Evolutionary conservation across 441 rosid genomes (phyloP), one percentile per base, ranked within the genome.

Genomic region (Populus trichocarpa): DNA sequence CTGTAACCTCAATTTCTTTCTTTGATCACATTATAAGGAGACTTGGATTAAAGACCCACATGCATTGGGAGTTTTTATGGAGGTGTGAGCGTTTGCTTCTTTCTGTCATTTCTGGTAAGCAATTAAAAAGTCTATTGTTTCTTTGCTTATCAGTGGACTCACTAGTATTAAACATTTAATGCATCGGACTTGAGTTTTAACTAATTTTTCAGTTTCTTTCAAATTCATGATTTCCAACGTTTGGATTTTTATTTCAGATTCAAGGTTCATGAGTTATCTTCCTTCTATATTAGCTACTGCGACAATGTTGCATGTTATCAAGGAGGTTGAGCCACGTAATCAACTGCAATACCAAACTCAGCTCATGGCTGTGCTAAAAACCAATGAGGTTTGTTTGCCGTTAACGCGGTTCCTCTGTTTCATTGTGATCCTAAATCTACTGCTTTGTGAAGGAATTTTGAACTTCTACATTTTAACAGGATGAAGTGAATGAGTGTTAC

Each of bases 241-340:
- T 35, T 76, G 69, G 74, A 67, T 22, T 46, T 46, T 78, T 69
- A 57, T 36, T 70, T 77, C 90, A 92, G 97, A 91, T 81, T 82
- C 85, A 61, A 86, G 91, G 76, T 87, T 81, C 74, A 77, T 85
- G 82, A n/a, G 83, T 53, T 89, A 81, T 78, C 88, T 86, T 68
- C 91, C 97, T 38, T 92, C 95, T 69, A 84, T 78, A 63, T 79
- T 92, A 80, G 97, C 93, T 46, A 77, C 90, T 53, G 90, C 92
- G 61, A 80, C 78, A 79, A 86, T 90, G 85, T 84, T 92, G 77
- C 90, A 86, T 72, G 87, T 86, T 53, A 75, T 88, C 63, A 81
- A 85, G 71, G 75, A 76, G 40, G 80, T 85, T 68, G 86, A 89
- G 68, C 90, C 89, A 63, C 77, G 77, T 79, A 83, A 85, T 76